phyloP scores from a whole-genome alignment of 2,329 filamentous ascomycete species.

The Colletotrichum lentis region DNA sequence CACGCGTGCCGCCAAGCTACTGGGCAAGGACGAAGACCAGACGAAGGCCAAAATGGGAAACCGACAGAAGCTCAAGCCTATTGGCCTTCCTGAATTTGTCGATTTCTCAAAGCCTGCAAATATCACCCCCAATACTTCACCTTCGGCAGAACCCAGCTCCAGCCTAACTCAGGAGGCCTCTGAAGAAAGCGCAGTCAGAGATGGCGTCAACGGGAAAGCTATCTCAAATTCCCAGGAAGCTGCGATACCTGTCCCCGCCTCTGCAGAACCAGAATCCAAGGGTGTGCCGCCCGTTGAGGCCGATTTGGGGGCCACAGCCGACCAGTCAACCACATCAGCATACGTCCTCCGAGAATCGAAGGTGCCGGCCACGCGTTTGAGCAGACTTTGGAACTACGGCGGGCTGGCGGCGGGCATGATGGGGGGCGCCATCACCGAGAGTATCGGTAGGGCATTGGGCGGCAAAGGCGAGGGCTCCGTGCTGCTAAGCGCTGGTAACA shows the following conservation, averaged over 20 bases:
- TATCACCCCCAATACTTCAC: not conserved
- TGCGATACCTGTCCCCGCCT: not conserved
- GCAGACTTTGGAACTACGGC: constrained; percentile 92
- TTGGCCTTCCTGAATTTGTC: constrained; percentile 41
- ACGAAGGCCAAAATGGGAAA: constrained; percentile 4
- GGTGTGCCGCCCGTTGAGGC: constrained; percentile 7
- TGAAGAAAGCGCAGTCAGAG: not conserved
- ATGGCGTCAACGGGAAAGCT: not conserved
- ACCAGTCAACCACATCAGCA: constrained; percentile 14
- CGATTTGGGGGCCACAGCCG: constrained; percentile 4
- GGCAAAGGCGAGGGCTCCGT: constrained; percentile 75
- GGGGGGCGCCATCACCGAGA: constrained; percentile 87
- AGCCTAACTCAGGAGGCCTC: not conserved
- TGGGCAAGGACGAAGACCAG: constrained; percentile 41
- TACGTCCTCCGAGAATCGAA: constrained; percentile 84
- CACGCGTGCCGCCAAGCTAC: constrained; percentile 54
- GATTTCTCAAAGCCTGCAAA: constrained; percentile 22
- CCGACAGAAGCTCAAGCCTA: constrained; percentile 32
- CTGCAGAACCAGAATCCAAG: not conserved
- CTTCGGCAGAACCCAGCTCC: too few relatives aligned
- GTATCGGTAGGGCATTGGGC: constrained; percentile 80
- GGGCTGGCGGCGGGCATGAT: constrained; percentile 95
- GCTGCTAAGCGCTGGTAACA: constrained; percentile 87
- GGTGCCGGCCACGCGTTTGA: constrained; percentile 86
- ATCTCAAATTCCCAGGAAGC: not conserved